Conservation (phyloP, 768 basidiomycete genomes). For the Lentinula boryana region DNA sequence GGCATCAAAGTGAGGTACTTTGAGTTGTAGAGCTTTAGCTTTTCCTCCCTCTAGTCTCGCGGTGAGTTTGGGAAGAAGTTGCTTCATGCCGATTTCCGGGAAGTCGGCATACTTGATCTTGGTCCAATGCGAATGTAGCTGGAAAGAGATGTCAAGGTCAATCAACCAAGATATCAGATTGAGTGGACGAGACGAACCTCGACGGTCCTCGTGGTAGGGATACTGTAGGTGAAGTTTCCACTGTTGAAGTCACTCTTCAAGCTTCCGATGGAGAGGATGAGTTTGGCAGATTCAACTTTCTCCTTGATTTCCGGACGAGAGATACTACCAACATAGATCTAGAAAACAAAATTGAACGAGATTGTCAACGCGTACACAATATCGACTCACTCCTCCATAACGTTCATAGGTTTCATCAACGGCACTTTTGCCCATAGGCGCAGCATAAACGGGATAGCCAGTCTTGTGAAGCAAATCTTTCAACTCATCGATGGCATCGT, state of each 20-base stretch:
- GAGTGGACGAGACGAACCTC: conserved; percentile 39
- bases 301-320: conserved; percentile 61
- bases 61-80: conserved; percentile 67
- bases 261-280: conserved; percentile 69
- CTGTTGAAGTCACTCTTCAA: conserved; percentile 83
- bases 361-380: not conserved
- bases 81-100: conserved; percentile 68
- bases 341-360: conserved; percentile 2
- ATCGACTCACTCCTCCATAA: conserved; percentile 68
- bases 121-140: conserved; percentile 76
- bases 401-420: conserved; percentile 66
- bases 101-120: conserved; percentile 60
- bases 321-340: conserved; percentile 77
- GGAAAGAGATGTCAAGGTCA: not conserved
- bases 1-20: conserved; percentile 39
- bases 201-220: conserved; percentile 50
- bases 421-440: conserved; percentile 79
- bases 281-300: conserved; percentile 66
- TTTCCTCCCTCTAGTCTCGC: conserved; percentile 41
- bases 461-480: conserved; percentile 59
- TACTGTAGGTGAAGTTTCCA: conserved; percentile 77
- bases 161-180: too few relatives aligned
- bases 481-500: conserved; percentile 57
- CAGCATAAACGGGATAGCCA: conserved; percentile 65
- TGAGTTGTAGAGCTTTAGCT: conserved; percentile 30